A percentile compares a stretch with the other conserved stretches of the same genome.
Evolutionary conservation across 106 monocot species (phyloP).

Genomic region (Iris macrosiphon): DNA sequence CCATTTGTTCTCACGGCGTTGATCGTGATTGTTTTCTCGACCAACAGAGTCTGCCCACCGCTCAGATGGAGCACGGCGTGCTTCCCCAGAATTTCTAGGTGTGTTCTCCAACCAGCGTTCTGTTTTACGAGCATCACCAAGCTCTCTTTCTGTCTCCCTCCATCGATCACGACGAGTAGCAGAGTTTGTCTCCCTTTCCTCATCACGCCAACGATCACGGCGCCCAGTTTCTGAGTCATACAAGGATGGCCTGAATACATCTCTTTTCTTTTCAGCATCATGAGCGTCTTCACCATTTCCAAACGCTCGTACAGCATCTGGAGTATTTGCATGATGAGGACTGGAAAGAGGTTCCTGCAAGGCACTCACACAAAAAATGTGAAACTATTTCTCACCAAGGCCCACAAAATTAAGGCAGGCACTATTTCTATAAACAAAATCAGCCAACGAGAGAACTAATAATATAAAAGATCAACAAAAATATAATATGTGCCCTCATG

Average conservation of each 20-base stretch:
- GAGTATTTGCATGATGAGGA: conserved; percentile 22
- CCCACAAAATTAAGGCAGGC: background rate
- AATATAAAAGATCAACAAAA: conserved; percentile 1
- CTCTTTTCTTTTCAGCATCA: conserved; percentile 49
- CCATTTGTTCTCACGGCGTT: conserved; percentile 93
- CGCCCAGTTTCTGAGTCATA: conserved; percentile 51
- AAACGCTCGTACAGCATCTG: conserved; percentile 26
- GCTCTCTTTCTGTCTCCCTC: conserved; percentile 73
- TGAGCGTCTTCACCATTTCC: conserved; percentile 36
- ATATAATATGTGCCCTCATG: background rate
- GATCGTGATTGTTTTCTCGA: conserved; percentile 53
- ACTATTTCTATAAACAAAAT: background rate
- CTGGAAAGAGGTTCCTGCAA: conserved; percentile 54
- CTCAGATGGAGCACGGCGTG: conserved; percentile 43
- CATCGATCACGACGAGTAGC: conserved; percentile 46
- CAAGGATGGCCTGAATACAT: conserved; percentile 62
- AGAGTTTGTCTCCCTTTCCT: conserved; percentile 76
- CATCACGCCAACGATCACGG: conserved; percentile 80
- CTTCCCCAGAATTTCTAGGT: conserved; percentile 34
- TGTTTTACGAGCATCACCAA: conserved; percentile 39
- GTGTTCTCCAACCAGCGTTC: conserved; percentile 63
- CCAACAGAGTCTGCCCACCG: conserved; percentile 52
- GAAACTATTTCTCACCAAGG: no score
- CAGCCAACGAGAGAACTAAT: background rate
- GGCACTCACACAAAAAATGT: background rate